These are phyloP conservation scores for Geosmithia flava DNA, from an alignment of 2,329 filamentous ascomycete genomes.

Conservation along the genomic window DNA sequence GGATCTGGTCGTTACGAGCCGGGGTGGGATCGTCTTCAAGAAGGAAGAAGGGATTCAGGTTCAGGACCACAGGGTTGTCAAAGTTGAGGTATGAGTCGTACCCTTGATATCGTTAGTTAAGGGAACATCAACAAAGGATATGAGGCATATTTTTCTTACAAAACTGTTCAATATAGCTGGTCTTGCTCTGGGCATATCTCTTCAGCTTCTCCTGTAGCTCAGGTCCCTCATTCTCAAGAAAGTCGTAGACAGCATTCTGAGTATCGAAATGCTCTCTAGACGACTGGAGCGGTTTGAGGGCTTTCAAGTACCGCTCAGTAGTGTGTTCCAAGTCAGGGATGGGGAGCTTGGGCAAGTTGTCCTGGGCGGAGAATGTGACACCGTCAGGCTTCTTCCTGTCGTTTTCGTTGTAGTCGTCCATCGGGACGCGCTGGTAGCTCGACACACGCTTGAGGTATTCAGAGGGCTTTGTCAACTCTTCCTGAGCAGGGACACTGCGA, in stretches of 20 bases:
- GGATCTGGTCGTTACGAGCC: conserved; percentile 92
- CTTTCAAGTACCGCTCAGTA: conserved; percentile 66
- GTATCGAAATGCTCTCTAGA: conserved; percentile 75
- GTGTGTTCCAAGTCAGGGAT: conserved; percentile 79
- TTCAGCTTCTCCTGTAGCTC: conserved; percentile 80
- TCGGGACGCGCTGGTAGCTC: conserved; percentile 31
- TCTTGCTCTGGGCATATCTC: conserved; percentile 79
- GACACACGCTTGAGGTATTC: conserved; percentile 8
- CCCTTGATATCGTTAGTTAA: conserved; percentile 42
- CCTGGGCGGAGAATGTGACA: conserved; percentile 81
- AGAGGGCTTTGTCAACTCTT: conserved; percentile 9
- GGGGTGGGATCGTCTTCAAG: conserved; percentile 96
- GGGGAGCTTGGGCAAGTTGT: conserved; percentile 79
- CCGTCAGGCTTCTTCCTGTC: conserved; percentile 50
- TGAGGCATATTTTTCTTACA: conserved; percentile 44
- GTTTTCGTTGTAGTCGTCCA: conserved; percentile 30
- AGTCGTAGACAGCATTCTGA: conserved; percentile 67
- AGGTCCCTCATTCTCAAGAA: conserved; percentile 68
- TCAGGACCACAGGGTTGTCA: conserved; percentile 93
- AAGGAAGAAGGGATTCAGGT: conserved; percentile 95
- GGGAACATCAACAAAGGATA: background rate
- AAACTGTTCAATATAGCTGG: conserved; percentile 97
- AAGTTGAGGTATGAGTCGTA: conserved; percentile 98
- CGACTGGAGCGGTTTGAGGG: conserved; percentile 70
- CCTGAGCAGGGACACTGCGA: conserved; percentile 25